These are phyloP conservation scores for Naganishia albida DNA, from an alignment of 1,284 basidiomycete species.

Conservation along the genomic window DNA sequence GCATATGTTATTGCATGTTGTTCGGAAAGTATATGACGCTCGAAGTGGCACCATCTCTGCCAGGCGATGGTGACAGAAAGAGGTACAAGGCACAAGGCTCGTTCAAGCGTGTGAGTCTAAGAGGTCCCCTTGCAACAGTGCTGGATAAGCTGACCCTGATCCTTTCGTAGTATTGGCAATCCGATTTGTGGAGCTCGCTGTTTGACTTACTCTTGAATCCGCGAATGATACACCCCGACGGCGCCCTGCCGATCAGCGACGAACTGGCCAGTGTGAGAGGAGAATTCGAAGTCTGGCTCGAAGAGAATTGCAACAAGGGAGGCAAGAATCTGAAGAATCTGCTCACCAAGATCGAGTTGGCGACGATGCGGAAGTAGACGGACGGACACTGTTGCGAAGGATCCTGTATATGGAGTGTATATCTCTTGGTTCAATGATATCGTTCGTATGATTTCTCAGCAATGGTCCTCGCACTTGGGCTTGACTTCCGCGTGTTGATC, in stretches of 20 bases:
- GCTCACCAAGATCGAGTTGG: slow-evolving; percentile 53
- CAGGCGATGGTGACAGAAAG: slow-evolving; percentile 38
- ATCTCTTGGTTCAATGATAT: slow-evolving; percentile 4
- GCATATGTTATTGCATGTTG: slow-evolving; percentile 90
- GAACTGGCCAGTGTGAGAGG: slow-evolving; percentile 66
- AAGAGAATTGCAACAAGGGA: slow-evolving; percentile 71
- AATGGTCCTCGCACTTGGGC: too few relatives aligned
- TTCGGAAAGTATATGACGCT: slow-evolving; percentile 93
- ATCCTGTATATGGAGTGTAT: slow-evolving; percentile 22
- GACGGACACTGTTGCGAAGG: background rate
- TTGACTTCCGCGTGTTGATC: background rate
- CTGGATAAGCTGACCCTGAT: background rate
- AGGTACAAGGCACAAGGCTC: slow-evolving; percentile 70
- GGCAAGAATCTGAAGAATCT: slow-evolving; percentile 82
- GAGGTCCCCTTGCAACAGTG: background rate
- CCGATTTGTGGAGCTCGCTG: slow-evolving; percentile 76
- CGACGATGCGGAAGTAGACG: slow-evolving; percentile 26
- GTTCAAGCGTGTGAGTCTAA: slow-evolving; percentile 66
- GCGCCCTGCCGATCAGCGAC: slow-evolving; percentile 68
- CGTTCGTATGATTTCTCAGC: too few relatives aligned
- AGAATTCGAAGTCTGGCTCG: slow-evolving; percentile 87
- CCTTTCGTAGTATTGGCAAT: slow-evolving; percentile 76
- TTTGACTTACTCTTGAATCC: slow-evolving; percentile 90
- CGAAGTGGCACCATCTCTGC: slow-evolving; percentile 39
- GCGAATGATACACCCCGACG: slow-evolving; percentile 55